phyloP scores from a whole-genome alignment of 2,329 filamentous ascomycete genomes.

The Xylariomycetidae sp. region DNA sequence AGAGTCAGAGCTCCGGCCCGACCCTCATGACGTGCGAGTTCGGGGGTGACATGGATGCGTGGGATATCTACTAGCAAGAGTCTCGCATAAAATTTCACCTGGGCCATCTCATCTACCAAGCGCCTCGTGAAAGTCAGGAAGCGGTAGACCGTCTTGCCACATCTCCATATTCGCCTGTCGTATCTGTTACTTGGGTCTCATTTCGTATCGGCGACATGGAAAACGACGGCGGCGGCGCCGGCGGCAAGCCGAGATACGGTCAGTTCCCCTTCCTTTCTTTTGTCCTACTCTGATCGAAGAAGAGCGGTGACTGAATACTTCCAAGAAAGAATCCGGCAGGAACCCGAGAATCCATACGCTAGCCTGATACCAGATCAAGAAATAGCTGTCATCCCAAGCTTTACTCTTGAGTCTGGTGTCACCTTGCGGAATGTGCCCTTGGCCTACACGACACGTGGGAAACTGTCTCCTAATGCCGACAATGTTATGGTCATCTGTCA shows the following conservation, averaged over 20 bases:
- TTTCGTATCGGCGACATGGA: neutral
- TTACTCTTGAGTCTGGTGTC: slow-evolving; percentile 88
- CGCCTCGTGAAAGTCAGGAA: too few relatives aligned
- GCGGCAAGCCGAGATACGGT: slow-evolving; percentile 26
- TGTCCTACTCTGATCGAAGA: slow-evolving; percentile 8
- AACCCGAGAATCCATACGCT: slow-evolving; percentile 90
- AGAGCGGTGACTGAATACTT: slow-evolving; percentile 56
- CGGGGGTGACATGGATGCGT: too few relatives aligned
- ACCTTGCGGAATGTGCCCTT: slow-evolving; percentile 70
- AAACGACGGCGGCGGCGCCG: slow-evolving; percentile 19
- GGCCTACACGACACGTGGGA: slow-evolving; percentile 61
- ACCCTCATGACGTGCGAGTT: too few relatives aligned
- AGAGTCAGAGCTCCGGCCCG: too few relatives aligned
- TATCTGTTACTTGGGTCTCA: too few relatives aligned
- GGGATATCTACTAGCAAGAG: too few relatives aligned
- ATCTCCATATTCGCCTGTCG: too few relatives aligned
- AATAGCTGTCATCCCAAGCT: slow-evolving; percentile 79
- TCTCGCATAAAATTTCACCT: too few relatives aligned
- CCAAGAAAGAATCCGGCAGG: slow-evolving; percentile 58
- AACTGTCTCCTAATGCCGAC: slow-evolving; percentile 50
- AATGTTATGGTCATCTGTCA: slow-evolving; percentile 77
- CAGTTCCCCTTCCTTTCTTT: slow-evolving; percentile 17
- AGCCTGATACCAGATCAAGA: slow-evolving; percentile 81
- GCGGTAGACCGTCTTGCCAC: too few relatives aligned
- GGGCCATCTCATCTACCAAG: too few relatives aligned